Percentiles rank a stretch among this genome's conserved stretches.
These are phyloP conservation scores for Podaxis sp. DNA, from an alignment of 768 basidiomycete species.

Conservation along the genomic window DNA sequence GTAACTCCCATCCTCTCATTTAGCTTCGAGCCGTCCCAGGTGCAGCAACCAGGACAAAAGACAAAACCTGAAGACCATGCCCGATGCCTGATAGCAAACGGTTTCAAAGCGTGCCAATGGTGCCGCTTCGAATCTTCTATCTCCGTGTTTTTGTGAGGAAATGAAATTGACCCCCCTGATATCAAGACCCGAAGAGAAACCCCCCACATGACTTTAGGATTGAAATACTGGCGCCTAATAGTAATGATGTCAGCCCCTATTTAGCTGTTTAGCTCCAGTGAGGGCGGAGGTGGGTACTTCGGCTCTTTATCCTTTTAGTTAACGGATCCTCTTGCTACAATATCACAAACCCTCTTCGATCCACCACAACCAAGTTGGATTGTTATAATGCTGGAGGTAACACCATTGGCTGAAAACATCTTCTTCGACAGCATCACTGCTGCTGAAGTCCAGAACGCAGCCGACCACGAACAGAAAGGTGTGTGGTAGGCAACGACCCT, in stretches of 20 bases:
- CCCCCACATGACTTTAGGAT: background rate
- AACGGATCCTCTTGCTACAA: background rate
- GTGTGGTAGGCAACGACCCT: background rate
- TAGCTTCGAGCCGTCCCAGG: too few species aligned
- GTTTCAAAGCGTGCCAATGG: too few species aligned
- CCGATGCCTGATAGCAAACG: too few species aligned
- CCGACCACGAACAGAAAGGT: conserved; percentile 41
- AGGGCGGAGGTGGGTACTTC: background rate
- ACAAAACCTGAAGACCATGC: too few species aligned
- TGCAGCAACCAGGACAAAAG: too few species aligned
- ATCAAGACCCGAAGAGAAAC: background rate
- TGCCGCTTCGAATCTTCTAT: background rate
- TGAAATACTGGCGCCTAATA: background rate
- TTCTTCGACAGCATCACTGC: conserved; percentile 38
- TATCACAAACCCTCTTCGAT: background rate
- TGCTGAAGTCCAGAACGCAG: conserved; percentile 37
- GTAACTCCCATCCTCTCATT: too few species aligned
- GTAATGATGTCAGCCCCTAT: background rate
- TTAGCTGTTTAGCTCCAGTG: background rate
- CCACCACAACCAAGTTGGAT: background rate
- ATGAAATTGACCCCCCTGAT: background rate
- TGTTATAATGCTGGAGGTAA: background rate
- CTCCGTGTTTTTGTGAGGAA: background rate
- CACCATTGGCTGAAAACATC: conserved; percentile 14
- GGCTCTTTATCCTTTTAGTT: background rate